Base-by-base conservation (phyloP, 495 filamentous ascomycete genomes). In the Annulohypoxylon nitens region DNA sequence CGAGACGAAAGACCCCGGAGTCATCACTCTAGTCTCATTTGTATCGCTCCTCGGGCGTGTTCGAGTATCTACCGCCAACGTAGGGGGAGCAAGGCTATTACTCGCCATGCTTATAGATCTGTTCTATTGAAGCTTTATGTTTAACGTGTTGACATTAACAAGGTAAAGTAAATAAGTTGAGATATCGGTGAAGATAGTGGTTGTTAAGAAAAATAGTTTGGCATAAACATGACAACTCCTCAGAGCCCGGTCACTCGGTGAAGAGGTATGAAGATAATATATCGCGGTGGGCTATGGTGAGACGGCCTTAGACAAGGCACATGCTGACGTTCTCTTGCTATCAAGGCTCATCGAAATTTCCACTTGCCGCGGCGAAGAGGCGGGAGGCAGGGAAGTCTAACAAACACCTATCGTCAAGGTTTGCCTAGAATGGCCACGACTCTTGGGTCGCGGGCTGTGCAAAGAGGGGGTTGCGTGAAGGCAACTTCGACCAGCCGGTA, bases 41-140 rank as follows among this genome's bases (percentile, higher is more conserved):
- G 75, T 77, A 48, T 78, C 77, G 75, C 75, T 77, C 51, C 77
- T 75, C 12, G 67, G 64, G n/a, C 77, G 77, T 12, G 64, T 62
- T 53, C 64, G 61, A 7, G 69, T 69, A 59, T 78, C 74, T 26
- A 77, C 61, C 16, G 53, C 69, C 39, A 77, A 64, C 14, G 57
- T 60, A 33, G 76, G 75, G 41, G 76, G 76, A 18, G 76, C 71
- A 16, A 78, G 61, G 47, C 48, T 78, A 59, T 66, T 67, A 55
- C 57, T 60, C 37, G 74, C 71, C 76, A 78, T 78, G 60, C 34
- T 67, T 25, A 37, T 60, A 36, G 10, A 45, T 3, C n/a, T 41
- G 5, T 51, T 16, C 7, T 45, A 12, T 1, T 59, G 25, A 7
- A 43, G 48, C 36, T 2, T 70, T 14, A 26, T 62, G 34, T 45